A percentile compares a stretch with the other conserved stretches of the same genome.
phyloP scores from a whole-genome alignment of 2,329 filamentous ascomycete species.

The Claviceps quebecensis region DNA sequence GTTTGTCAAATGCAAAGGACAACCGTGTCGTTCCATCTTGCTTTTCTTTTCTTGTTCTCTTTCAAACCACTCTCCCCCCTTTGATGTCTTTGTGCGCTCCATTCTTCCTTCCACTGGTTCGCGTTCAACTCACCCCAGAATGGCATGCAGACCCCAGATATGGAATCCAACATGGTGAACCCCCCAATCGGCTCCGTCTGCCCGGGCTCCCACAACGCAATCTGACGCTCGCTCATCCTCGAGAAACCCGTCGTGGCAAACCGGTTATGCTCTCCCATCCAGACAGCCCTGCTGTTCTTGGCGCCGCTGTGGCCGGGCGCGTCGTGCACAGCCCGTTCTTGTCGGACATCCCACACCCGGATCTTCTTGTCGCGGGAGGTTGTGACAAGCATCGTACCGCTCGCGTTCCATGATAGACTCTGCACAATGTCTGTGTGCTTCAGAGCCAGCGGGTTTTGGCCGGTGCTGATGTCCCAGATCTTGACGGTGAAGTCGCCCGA shows the following conservation, averaged over 20 bases:
- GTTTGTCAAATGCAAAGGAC: background rate
- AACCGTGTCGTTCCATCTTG: no score
- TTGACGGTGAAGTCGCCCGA: constrained; percentile 93
- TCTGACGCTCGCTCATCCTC: constrained; percentile 92
- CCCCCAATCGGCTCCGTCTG: constrained; percentile 76
- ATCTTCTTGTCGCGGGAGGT: constrained; percentile 98
- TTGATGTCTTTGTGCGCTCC: no score
- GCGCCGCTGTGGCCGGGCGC: constrained; percentile 76
- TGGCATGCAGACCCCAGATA: constrained; percentile 96
- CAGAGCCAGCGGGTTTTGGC: constrained; percentile 58
- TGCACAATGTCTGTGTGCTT: constrained; percentile 89
- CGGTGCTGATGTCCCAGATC: constrained; percentile 83
- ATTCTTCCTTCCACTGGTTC: no score
- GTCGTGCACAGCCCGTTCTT: constrained; percentile 78
- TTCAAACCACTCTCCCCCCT: background rate
- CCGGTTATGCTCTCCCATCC: constrained; percentile 94
- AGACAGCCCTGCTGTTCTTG: constrained; percentile 93
- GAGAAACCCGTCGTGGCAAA: constrained; percentile 96
- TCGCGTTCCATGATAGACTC: constrained; percentile 88
- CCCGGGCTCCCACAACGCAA: constrained; percentile 90
- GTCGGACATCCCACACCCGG: constrained; percentile 91
- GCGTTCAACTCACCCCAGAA: constrained; percentile 61
- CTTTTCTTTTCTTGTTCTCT: background rate
- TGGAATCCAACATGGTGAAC: constrained; percentile 82
- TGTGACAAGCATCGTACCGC: constrained; percentile 73